A percentile compares a stretch with the other conserved stretches of the same genome.
Evolutionary conservation across 2,329 filamentous ascomycete species (phyloP).

Genomic region (Apiospora saccharicola): DNA sequence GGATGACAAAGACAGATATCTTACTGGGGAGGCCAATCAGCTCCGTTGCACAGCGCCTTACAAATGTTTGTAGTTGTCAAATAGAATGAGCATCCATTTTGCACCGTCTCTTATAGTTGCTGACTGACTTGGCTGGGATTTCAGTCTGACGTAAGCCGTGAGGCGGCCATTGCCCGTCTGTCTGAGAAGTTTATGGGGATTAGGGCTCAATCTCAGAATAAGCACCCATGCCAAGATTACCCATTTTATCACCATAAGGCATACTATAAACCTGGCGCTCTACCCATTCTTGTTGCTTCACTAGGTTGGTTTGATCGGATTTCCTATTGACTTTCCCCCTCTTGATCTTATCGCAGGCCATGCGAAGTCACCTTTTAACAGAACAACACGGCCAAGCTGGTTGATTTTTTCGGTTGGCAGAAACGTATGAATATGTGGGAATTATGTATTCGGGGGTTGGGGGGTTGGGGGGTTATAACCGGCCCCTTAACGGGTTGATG

Average conservation of each 20-base stretch:
- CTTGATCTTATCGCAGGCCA: neutral
- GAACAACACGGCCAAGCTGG: neutral
- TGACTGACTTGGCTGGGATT: too few species aligned
- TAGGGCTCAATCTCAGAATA: neutral
- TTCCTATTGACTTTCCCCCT: too few species aligned
- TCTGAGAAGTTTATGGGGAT: neutral
- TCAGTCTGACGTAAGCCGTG: neutral
- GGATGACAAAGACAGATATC: constrained; percentile 4
- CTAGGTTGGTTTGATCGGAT: too few species aligned
- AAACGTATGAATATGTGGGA: neutral
- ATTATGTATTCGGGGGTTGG: neutral
- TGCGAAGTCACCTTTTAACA: too few species aligned
- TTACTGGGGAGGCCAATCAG: neutral
- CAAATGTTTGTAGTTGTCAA: neutral
- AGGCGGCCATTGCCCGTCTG: neutral
- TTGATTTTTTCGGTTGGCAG: neutral
- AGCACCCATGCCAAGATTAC: neutral
- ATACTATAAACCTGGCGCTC: too few species aligned
- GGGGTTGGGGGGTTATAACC: neutral
- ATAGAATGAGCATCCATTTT: constrained; percentile 1
- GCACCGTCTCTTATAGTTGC: neutral
- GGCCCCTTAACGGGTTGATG: neutral
- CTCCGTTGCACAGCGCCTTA: neutral
- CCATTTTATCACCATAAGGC: neutral
- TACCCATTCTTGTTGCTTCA: too few species aligned